These are phyloP conservation scores for Raphanus hybrid DNA, from an alignment of 441 rosid genomes.

Conservation along the genomic window DNA sequence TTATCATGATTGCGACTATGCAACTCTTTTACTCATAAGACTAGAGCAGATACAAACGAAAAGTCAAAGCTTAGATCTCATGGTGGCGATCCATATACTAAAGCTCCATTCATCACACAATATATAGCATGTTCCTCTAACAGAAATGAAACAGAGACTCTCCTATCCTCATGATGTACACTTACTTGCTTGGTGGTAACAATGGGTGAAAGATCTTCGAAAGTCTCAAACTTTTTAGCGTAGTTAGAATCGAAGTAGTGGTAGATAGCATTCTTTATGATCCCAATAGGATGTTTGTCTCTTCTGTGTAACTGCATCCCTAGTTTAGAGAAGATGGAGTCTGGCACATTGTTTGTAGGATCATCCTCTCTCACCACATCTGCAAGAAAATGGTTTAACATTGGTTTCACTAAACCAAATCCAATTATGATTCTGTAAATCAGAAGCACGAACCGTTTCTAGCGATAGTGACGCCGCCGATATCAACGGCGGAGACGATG, in stretches of 20 bases:
- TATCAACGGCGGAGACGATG: constrained; percentile 64
- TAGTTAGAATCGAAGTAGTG: constrained; percentile 81
- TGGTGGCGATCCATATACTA: no score
- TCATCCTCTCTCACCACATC: constrained; percentile 91
- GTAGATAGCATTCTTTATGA: constrained; percentile 81
- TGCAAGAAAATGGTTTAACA: background rate
- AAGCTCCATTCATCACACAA: background rate
- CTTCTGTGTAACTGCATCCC: constrained; percentile 87
- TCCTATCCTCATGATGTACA: background rate
- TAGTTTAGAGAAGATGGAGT: constrained; percentile 78
- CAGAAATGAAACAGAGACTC: background rate
- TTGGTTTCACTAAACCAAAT: background rate
- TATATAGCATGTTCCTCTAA: background rate
- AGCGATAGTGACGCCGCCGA: constrained; percentile 78
- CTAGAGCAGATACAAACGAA: background rate
- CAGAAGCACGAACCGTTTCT: constrained; percentile 58
- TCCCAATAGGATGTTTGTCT: constrained; percentile 84
- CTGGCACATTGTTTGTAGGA: constrained; percentile 93
- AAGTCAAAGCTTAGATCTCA: background rate
- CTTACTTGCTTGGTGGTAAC: constrained; percentile 84
- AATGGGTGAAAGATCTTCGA: constrained; percentile 90
- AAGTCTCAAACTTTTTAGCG: constrained; percentile 64
- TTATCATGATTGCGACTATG: background rate
- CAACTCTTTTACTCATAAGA: background rate
- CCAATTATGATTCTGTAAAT: background rate